Evolutionary conservation across 2,329 filamentous ascomycete species (phyloP), one percentile per base, ranked within the genome.

Genomic region (Cyphellophora attinorum): DNA sequence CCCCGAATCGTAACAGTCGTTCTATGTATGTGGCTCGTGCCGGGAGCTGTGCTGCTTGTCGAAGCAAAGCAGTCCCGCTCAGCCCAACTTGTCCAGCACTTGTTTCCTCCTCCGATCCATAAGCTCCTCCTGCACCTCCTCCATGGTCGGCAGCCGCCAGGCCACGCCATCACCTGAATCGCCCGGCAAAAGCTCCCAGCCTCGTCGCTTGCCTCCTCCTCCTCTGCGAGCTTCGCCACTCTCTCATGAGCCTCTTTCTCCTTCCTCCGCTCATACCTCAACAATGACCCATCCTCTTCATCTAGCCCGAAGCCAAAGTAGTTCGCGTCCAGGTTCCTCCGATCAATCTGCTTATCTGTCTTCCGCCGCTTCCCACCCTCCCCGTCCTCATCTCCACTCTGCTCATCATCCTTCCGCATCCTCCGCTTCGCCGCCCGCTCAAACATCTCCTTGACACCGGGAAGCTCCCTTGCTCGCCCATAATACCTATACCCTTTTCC

Each of bases 261-360:
- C 63, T 86, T 91, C 52, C 75, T 68, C 29, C 66, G 71, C 67
- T 98, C 91, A 56, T 93, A 94, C 33, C 68, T 74, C 44, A 95
- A 57, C 52, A 96, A 56, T 29, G 71, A 76, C 0, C 81, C 84
- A 56, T 94, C 85, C 59, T 96, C 91, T 58, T 96, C 88, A 48
- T 88, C 85, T 5, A 88, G 72, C 41, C 86, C 88, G 58, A 93
- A 98, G 27, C 91, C 91, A 58, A 95, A 98, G 60, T 98, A 98
- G 19, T 79, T 81, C 10, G 91, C 91, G 60, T 98, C 85, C 6
- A 98, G 88, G 48, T 79, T 74, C 60, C 74, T 78, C 35, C 65
- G 60, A 41, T 61, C 56, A 43, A 67, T 58, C 33, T 62, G 60
- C 19, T 57, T 56, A 27, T 56, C 53, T 29, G 42, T 35, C 13